A percentile compares a stretch with the other conserved stretches of the same genome.
Evolutionary conservation across 306 rosid species (phyloP).

Genomic region (Oemleria cerasiformis): DNA sequence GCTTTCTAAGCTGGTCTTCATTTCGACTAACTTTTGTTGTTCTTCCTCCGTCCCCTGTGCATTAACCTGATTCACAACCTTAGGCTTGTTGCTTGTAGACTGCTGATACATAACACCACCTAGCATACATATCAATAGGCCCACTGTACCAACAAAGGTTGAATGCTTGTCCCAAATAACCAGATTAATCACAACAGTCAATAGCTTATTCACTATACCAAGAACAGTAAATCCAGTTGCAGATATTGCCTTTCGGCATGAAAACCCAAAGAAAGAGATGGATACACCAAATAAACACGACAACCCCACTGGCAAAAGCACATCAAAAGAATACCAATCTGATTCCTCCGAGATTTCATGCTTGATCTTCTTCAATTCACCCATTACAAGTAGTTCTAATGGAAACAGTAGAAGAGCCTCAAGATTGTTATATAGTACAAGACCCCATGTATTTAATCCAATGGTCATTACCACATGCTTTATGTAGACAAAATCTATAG

Average conservation of each 20-base stretch:
- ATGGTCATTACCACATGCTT: constrained; percentile 75
- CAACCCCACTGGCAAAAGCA: constrained; percentile 60
- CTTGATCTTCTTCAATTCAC: constrained; percentile 68
- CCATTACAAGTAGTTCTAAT: constrained; percentile 72
- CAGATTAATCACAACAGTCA: constrained; percentile 66
- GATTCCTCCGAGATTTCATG: constrained; percentile 68
- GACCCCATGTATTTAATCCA: constrained; percentile 75
- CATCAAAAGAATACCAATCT: constrained; percentile 53
- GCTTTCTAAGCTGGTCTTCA: constrained; percentile 39
- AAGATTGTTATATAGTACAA: constrained; percentile 65
- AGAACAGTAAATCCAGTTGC: constrained; percentile 77
- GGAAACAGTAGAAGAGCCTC: constrained; percentile 74
- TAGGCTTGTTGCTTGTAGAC: constrained; percentile 59
- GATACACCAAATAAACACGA: constrained; percentile 69
- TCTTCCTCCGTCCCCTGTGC: constrained; percentile 48
- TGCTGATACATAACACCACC: constrained; percentile 75
- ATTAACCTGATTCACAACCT: constrained; percentile 40
- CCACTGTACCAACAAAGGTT: constrained; percentile 58
- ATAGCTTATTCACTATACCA: constrained; percentile 69
- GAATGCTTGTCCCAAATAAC: constrained; percentile 76
- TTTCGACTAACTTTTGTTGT: constrained; percentile 54
- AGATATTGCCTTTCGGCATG: constrained; percentile 78
- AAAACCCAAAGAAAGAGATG: constrained; percentile 81
- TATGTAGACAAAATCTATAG: constrained; percentile 75
- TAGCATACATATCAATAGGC: constrained; percentile 67